A percentile compares a stretch with the other conserved stretches of the same genome.
These are phyloP conservation scores for Avena eriantha DNA, from an alignment of 176 grass and related monocot genomes.

Conservation along the genomic window DNA sequence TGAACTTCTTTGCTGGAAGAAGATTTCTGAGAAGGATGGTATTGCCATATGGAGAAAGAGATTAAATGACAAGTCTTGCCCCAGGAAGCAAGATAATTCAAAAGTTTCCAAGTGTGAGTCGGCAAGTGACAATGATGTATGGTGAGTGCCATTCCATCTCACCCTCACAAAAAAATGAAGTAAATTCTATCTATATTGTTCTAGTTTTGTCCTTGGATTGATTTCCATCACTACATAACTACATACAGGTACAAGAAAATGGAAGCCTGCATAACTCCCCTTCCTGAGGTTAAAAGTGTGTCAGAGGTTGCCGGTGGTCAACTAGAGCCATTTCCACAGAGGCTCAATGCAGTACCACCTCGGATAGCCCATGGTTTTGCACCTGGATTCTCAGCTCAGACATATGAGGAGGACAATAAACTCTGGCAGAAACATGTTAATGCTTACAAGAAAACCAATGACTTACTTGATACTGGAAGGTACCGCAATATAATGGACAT, in stretches of 20 bases:
- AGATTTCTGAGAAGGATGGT: slow-evolving; percentile 74
- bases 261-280: slow-evolving; percentile 68
- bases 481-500: slow-evolving; percentile 94
- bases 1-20: slow-evolving; percentile 84
- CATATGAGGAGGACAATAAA: slow-evolving; percentile 68
- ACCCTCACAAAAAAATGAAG: neutral
- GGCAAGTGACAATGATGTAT: slow-evolving; percentile 58
- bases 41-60: slow-evolving; percentile 83
- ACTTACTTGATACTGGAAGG: slow-evolving; percentile 63
- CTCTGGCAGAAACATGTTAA: slow-evolving; percentile 73
- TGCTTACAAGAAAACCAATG: slow-evolving; percentile 71
- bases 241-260: slow-evolving; percentile 88
- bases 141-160: slow-evolving; percentile 54
- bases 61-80: slow-evolving; percentile 65
- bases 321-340: slow-evolving; percentile 73
- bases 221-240: slow-evolving; percentile 30
- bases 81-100: slow-evolving; percentile 46
- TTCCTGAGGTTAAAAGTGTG: slow-evolving; percentile 54
- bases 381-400: slow-evolving; percentile 55
- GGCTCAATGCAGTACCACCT: slow-evolving; percentile 71
- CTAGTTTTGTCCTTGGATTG: slow-evolving; percentile 15
- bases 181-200: slow-evolving; percentile 9
- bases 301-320: slow-evolving; percentile 63
- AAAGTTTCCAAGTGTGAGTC: slow-evolving; percentile 66
- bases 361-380: slow-evolving; percentile 57